phyloP scores from a whole-genome alignment of 106 monocot species.

The Dendrobium chrysotoxum region DNA sequence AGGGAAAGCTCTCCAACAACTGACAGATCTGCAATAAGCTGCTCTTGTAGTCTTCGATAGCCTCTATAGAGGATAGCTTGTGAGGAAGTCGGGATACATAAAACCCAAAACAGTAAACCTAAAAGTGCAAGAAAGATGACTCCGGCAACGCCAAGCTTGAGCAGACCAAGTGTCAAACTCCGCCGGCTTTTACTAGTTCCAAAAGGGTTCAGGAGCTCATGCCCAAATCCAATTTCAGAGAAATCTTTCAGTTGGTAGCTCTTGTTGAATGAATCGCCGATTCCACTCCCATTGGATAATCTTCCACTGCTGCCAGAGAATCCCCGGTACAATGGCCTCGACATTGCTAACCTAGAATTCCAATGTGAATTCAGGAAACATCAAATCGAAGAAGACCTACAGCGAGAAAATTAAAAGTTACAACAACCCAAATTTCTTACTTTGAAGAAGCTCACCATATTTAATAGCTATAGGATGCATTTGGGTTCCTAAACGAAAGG shows the following conservation, averaged over 20 bases:
- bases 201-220: slow-evolving; percentile 21
- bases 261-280: slow-evolving; percentile 19
- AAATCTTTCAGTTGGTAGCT: slow-evolving; percentile 25
- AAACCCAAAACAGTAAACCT: slow-evolving; percentile 59
- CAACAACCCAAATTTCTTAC: not conserved
- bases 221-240: slow-evolving; percentile 27
- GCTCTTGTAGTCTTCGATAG: slow-evolving; percentile 61
- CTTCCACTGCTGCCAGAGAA: slow-evolving; percentile 28
- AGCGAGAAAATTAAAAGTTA: not conserved
- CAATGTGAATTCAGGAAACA: not conserved
- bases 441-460: not conserved
- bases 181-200: slow-evolving; percentile 15
- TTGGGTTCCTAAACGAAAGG: not conserved
- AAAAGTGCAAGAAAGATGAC: slow-evolving; percentile 33
- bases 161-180: slow-evolving; percentile 15
- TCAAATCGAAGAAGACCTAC: not conserved
- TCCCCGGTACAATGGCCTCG: slow-evolving; percentile 21
- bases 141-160: slow-evolving; percentile 35
- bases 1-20: slow-evolving; percentile 53
- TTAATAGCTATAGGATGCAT: not conserved
- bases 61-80: slow-evolving; percentile 23
- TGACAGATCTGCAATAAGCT: slow-evolving; percentile 56
- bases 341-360: slow-evolving; percentile 1
- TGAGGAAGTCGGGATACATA: slow-evolving; percentile 44
- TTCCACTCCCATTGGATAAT: slow-evolving; percentile 10